These are phyloP conservation scores for Solanum lignicaule DNA, from an alignment of 257 asterid genomes.

Conservation along the genomic window DNA sequence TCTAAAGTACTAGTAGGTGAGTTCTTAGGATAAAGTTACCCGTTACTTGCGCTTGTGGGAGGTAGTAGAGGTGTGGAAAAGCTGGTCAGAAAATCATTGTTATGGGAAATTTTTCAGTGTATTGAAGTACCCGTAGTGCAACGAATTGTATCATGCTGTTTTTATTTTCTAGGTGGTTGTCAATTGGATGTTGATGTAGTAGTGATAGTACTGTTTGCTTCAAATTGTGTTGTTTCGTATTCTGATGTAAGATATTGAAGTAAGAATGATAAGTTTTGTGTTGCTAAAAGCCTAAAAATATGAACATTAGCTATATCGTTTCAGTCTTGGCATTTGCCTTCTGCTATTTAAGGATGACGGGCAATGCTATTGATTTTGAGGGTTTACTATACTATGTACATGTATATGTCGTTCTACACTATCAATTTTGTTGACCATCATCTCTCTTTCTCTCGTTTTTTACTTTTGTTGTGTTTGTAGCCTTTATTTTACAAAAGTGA, in stretches of 20 bases:
- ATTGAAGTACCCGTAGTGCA: background rate
- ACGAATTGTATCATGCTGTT: background rate
- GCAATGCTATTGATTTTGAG: background rate
- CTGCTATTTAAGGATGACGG: background rate
- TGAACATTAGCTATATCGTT: background rate
- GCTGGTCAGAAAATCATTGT: background rate
- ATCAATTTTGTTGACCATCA: background rate
- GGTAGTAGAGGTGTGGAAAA: background rate
- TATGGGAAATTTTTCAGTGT: background rate
- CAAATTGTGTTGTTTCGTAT: background rate
- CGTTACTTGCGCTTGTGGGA: background rate
- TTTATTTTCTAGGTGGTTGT: background rate
- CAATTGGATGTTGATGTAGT: background rate
- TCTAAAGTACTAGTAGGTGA: background rate
- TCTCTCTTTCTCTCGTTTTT: background rate
- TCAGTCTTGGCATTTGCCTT: background rate
- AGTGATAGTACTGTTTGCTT: background rate
- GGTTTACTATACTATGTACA: background rate
- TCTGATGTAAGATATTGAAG: background rate
- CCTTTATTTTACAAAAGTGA: constrained; percentile 80
- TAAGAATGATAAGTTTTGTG: background rate
- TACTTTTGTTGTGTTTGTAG: constrained; percentile 24
- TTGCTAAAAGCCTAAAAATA: background rate
- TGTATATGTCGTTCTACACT: background rate
- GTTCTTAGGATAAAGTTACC: background rate